Percentiles rank a stretch among this genome's conserved stretches.
Evolutionary conservation across 2,329 filamentous ascomycete genomes (phyloP).

Genomic region (Claviceps purpurea): DNA sequence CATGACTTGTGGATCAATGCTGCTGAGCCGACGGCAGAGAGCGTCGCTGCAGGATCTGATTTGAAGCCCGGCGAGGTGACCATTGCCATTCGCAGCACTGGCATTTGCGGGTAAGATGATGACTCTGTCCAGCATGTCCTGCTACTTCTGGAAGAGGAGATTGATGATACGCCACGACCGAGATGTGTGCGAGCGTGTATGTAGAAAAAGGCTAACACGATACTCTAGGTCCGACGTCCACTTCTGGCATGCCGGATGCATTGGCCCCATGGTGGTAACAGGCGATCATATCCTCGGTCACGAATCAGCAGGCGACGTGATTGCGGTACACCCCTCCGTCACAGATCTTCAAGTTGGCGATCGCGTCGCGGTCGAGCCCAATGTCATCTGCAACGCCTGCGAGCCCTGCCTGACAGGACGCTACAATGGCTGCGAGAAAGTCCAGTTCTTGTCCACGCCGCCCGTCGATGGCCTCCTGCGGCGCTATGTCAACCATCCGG

Average conservation of each 20-base stretch:
- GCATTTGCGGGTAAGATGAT: conserved; percentile 69
- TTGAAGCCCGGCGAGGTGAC: conserved; percentile 77
- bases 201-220: neutral
- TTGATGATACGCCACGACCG: no score
- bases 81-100: conserved; percentile 80
- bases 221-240: conserved; percentile 69
- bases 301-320: conserved; percentile 75
- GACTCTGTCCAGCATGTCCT: neutral
- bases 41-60: conserved; percentile 51
- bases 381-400: conserved; percentile 82
- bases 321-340: conserved; percentile 73
- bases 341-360: conserved; percentile 69
- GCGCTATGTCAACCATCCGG: conserved; percentile 89
- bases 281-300: conserved; percentile 87
- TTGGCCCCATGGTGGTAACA: conserved; percentile 88
- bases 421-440: conserved; percentile 86
- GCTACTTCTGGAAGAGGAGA: neutral
- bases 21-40: conserved; percentile 62
- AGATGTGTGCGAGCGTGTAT: no score
- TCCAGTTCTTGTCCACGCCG: conserved; percentile 81
- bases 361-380: conserved; percentile 86
- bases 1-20: conserved; percentile 85
- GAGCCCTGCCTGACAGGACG: conserved; percentile 83
- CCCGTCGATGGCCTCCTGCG: conserved; percentile 77
- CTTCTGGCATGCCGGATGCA: conserved; percentile 93